These are phyloP conservation scores for Dictyostelium discoideum DNA, from an alignment of 78 protist species.

Conservation along the genomic window DNA sequence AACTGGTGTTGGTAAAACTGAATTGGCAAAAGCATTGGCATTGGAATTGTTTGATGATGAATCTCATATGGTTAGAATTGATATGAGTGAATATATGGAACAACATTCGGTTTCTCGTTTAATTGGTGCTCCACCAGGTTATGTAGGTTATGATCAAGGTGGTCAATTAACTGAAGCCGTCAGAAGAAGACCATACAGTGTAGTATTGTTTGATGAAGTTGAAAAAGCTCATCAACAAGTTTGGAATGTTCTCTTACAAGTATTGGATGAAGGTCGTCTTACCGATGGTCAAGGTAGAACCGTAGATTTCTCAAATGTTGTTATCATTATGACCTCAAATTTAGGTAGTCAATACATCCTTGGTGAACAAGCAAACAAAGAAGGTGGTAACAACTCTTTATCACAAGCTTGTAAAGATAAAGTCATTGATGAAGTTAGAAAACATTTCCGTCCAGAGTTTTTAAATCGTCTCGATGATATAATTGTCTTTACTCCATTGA, in stretches of 20 bases:
- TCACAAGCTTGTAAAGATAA: slow-evolving; percentile 61
- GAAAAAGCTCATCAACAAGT: slow-evolving; percentile 95
- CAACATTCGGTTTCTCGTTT: slow-evolving; percentile 94
- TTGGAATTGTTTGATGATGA: slow-evolving; percentile 96
- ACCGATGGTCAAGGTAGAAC: slow-evolving; percentile 98
- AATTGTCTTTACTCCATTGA: slow-evolving; percentile 91
- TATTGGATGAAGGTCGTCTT: slow-evolving; percentile 98
- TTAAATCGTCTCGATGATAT: slow-evolving; percentile 98
- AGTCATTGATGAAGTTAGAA: slow-evolving; percentile 86
- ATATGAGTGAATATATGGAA: slow-evolving; percentile 99
- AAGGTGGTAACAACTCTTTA: background rate
- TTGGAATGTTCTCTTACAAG: slow-evolving; percentile 95
- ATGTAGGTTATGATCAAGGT: slow-evolving; percentile 99
- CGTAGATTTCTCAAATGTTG: slow-evolving; percentile 96
- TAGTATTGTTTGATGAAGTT: slow-evolving; percentile 98
- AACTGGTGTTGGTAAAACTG: slow-evolving; percentile 95
- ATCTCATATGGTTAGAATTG: slow-evolving; percentile 95
- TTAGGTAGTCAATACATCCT: slow-evolving; percentile 91
- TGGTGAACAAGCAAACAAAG: slow-evolving; percentile 3
- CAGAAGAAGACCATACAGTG: slow-evolving; percentile 96
- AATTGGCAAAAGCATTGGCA: slow-evolving; percentile 98
- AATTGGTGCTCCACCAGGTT: slow-evolving; percentile 99
- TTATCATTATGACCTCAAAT: slow-evolving; percentile 96
- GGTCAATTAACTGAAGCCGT: slow-evolving; percentile 99
- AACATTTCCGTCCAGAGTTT: slow-evolving; percentile 97